Evolutionary conservation across 2,329 filamentous ascomycete species (phyloP).

Genomic region (Fusarium temperatum): DNA sequence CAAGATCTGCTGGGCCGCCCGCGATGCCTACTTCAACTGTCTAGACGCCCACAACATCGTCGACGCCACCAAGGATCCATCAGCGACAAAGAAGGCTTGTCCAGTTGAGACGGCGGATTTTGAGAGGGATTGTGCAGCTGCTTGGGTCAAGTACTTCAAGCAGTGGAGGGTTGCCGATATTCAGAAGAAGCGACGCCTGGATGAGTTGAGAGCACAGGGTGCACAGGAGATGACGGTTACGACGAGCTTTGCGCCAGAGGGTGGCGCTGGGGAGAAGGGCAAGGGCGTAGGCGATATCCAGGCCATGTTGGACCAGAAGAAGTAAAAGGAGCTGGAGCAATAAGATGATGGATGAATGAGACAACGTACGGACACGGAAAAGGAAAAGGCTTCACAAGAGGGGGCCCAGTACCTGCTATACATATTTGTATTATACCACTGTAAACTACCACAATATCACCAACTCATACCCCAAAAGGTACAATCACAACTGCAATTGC

Average conservation of each 20-base stretch:
- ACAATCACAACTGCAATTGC: slow-evolving; percentile 4
- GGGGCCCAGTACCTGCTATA: slow-evolving; percentile 9
- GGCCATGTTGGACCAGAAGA: slow-evolving; percentile 51
- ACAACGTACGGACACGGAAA: neutral
- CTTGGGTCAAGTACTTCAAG: slow-evolving; percentile 99
- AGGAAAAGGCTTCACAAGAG: slow-evolving; percentile 1
- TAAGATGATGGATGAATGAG: neutral
- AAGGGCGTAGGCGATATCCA: slow-evolving; percentile 51
- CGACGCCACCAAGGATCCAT: slow-evolving; percentile 65
- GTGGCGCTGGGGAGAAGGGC: slow-evolving; percentile 43
- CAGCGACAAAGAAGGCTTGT: slow-evolving; percentile 52
- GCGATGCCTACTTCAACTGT: slow-evolving; percentile 89
- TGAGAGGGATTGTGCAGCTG: slow-evolving; percentile 84
- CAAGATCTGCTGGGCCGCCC: slow-evolving; percentile 85
- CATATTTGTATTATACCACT: slow-evolving; percentile 36
- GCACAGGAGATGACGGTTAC: slow-evolving; percentile 66
- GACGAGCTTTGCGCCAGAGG: slow-evolving; percentile 49
- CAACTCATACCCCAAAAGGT: slow-evolving; percentile 13
- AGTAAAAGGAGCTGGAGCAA: slow-evolving; percentile 14
- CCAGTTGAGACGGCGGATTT: slow-evolving; percentile 63
- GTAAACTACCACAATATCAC: slow-evolving; percentile 31
- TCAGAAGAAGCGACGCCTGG: slow-evolving; percentile 82
- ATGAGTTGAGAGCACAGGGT: slow-evolving; percentile 77
- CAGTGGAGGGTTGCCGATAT: slow-evolving; percentile 93
- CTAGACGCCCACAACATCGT: slow-evolving; percentile 84